Evolutionary conservation across 139 green algal genomes (phyloP), one percentile per base, ranked within the genome.

Genomic region (Dunaliella primolecta): DNA sequence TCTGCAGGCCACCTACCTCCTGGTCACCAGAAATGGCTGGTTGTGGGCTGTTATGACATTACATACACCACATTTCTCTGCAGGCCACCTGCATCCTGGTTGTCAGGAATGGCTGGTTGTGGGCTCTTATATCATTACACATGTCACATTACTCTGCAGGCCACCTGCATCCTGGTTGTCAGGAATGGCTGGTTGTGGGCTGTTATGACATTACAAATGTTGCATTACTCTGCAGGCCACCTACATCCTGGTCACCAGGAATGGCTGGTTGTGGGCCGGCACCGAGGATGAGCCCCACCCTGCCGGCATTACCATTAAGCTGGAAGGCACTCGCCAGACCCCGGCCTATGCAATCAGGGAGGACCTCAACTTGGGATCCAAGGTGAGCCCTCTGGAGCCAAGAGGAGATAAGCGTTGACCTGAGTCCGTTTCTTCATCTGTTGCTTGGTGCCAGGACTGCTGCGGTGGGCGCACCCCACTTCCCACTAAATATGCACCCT

Each of bases 341-440:
- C 81, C 78, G 33, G 84, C 85, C 37, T 85, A 38, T 71, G 77
- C 82, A 1, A 71, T 91, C 30, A 83, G 31, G 37, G 78, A 85
- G 36, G 55, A 84, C 21, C 31, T 89, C 0, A 84, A 87, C 80
- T 34, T 89, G 27, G 87, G 85, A 1, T 38, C 87, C 30, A 91
- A 91, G 79, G 84, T 89, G 70, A 2, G 2, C 64, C 24, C 57
- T n/a, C 78, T 35, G 31, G 36, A 23, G n/a, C n/a, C n/a, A n/a
- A n/a, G n/a, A n/a, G n/a, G n/a, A n/a, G n/a, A n/a, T n/a, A n/a
- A n/a, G n/a, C n/a, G n/a, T n/a, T n/a, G n/a, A n/a, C n/a, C n/a
- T n/a, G n/a, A n/a, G n/a, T n/a, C n/a, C n/a, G n/a, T n/a, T n/a
- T n/a, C n/a, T n/a, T n/a, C n/a, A n/a, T n/a, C n/a, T n/a, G n/a